These are phyloP conservation scores for Penicillium riverlandense DNA, from an alignment of 495 filamentous ascomycete species.

Conservation along the genomic window DNA sequence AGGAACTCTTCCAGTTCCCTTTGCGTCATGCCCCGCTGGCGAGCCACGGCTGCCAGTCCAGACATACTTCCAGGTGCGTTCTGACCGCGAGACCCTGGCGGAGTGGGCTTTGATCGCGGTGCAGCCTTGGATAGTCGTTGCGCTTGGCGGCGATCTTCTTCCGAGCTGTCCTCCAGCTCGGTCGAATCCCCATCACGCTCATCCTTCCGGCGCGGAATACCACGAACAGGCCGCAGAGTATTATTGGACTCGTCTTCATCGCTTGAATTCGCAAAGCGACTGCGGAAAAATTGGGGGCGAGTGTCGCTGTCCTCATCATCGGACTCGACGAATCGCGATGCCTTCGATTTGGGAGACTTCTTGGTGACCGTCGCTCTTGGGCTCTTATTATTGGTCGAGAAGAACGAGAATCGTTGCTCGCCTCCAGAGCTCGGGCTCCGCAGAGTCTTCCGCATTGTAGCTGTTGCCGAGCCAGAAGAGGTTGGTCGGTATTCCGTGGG, in stretches of 20 bases:
- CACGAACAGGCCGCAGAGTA: slow-evolving; percentile 52
- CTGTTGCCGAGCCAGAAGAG: slow-evolving; percentile 23
- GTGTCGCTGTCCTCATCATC: slow-evolving; percentile 59
- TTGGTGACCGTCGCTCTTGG: slow-evolving; percentile 29
- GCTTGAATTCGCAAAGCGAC: slow-evolving; percentile 77
- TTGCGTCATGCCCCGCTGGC: slow-evolving; percentile 34
- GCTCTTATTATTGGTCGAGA: slow-evolving; percentile 39
- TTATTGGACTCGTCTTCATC: slow-evolving; percentile 53
- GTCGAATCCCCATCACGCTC: slow-evolving; percentile 57
- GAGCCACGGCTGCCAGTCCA: slow-evolving; percentile 32
- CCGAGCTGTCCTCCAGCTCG: slow-evolving; percentile 59
- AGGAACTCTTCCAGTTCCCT: slow-evolving; percentile 34
- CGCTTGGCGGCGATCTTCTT: slow-evolving; percentile 24
- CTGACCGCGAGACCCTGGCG: slow-evolving; percentile 6
- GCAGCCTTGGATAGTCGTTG: slow-evolving; percentile 5
- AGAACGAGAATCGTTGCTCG: slow-evolving; percentile 33
- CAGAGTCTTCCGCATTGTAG: slow-evolving; percentile 45
- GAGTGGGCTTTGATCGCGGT: slow-evolving; percentile 3
- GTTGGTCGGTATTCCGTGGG: slow-evolving; percentile 22
- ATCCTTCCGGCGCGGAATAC: slow-evolving; percentile 50
- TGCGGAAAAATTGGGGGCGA: slow-evolving; percentile 42
- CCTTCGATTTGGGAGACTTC: slow-evolving; percentile 3
- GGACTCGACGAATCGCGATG: slow-evolving; percentile 56
- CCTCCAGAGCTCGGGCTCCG: slow-evolving; percentile 25
- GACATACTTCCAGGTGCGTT: slow-evolving; percentile 19